A percentile compares a stretch with the other conserved stretches of the same genome.
Conservation (phyloP, 495 filamentous ascomycete species). For the Schizothecium vesticola region DNA sequence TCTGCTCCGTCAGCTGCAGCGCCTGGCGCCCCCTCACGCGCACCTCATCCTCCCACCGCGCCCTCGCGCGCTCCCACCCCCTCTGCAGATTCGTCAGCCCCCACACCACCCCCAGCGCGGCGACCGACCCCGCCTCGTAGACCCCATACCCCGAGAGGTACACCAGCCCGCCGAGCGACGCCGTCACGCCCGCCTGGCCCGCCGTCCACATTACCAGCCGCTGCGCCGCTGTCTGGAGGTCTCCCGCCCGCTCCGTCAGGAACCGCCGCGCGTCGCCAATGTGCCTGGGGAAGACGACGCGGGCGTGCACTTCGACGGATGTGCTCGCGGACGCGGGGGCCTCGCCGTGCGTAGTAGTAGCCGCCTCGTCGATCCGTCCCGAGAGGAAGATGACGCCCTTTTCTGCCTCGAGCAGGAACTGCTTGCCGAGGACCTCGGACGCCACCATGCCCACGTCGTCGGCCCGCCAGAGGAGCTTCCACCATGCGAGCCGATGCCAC, state of each 20-base stretch:
- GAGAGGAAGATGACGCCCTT: conserved; percentile 69
- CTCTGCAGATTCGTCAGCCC: conserved; percentile 69
- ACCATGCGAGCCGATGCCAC: conserved; percentile 82
- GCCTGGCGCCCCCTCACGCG: conserved; percentile 74
- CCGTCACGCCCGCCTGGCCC: conserved; percentile 56
- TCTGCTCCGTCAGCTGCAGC: conserved; percentile 62
- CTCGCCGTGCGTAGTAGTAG: conserved; percentile 1
- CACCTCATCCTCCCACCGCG: conserved; percentile 69
- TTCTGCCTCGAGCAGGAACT: conserved; percentile 73
- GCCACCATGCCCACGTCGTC: conserved; percentile 84
- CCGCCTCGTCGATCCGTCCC: conserved; percentile 70
- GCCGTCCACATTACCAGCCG: conserved; percentile 69
- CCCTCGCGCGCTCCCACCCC: conserved; percentile 67
- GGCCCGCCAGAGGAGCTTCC: conserved; percentile 90
- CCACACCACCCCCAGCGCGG: conserved; percentile 69
- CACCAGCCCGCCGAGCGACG: conserved; percentile 60
- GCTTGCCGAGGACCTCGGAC: conserved; percentile 64
- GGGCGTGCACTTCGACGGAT: neutral
- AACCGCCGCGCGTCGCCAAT: conserved; percentile 55
- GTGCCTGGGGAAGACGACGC: conserved; percentile 36
- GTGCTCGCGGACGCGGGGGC: neutral
- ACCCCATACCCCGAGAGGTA: conserved; percentile 56
- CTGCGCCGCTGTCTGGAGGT: conserved; percentile 75
- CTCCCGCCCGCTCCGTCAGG: conserved; percentile 57
- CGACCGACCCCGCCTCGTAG: conserved; percentile 77